phyloP scores from a whole-genome alignment of 495 filamentous ascomycete species.

The Letharia columbiana region DNA sequence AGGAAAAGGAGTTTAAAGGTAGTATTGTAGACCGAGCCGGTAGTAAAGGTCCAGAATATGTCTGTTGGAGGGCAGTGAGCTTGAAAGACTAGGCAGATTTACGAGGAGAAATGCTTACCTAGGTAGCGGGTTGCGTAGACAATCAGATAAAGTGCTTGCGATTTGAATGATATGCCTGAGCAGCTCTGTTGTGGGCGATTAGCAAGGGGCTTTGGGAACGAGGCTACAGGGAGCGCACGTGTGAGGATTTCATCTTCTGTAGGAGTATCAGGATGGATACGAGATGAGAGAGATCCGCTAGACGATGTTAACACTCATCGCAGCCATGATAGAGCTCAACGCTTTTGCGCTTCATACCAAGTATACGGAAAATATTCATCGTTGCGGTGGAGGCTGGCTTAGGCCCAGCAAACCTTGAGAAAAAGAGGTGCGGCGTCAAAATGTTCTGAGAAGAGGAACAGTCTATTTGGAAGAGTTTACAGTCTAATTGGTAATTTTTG shows the following conservation, averaged over 20 bases:
- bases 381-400: constrained; percentile 21
- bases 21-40: constrained; percentile 72
- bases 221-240: constrained; percentile 41
- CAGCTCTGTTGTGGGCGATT: constrained; percentile 59
- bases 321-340: background rate
- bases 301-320: constrained; percentile 22
- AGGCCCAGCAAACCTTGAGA: background rate
- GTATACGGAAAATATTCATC: constrained; percentile 87
- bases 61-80: constrained; percentile 41
- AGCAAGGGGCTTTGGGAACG: background rate
- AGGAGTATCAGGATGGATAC: constrained; percentile 89
- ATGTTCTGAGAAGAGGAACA: background rate
- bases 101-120: constrained; percentile 40
- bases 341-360: constrained; percentile 46
- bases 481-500: background rate
- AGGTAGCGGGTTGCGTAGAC: constrained; percentile 93
- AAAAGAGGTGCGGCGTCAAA: background rate
- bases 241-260: constrained; percentile 88
- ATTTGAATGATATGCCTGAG: constrained; percentile 95
- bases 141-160: constrained; percentile 84
- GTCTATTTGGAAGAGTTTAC: background rate
- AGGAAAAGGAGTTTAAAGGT: constrained; percentile 96
- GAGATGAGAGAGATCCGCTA: constrained; percentile 91
- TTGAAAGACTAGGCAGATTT: background rate
- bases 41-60: constrained; percentile 74